Conservation (phyloP, 108 stramenopile genomes). For the Conticribra weissflogii region DNA sequence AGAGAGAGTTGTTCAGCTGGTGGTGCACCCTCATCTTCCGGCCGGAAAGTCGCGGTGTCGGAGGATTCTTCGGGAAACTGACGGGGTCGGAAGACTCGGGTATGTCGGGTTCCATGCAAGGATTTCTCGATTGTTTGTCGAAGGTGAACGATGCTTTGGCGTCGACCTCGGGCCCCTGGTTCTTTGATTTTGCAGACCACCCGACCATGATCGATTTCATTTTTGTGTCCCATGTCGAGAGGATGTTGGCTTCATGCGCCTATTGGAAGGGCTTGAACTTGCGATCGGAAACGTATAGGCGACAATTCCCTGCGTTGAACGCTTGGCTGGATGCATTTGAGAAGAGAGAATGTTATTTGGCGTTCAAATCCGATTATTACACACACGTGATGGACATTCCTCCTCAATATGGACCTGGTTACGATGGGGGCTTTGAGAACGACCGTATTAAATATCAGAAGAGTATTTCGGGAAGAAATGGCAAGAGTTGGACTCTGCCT, state of each 20-base stretch:
- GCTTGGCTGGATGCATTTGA: conserved; percentile 95
- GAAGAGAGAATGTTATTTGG: conserved; percentile 79
- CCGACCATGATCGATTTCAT: conserved; percentile 94
- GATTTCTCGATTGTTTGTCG: conserved; percentile 77
- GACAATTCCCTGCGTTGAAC: conserved; percentile 66
- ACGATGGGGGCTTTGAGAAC: conserved; percentile 78
- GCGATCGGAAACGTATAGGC: conserved; percentile 52
- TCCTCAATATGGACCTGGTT: conserved; percentile 68
- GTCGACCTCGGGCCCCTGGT: conserved; percentile 87
- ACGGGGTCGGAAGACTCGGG: conserved; percentile 48
- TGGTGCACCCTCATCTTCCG: conserved; percentile 93
- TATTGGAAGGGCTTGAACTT: conserved; percentile 92
- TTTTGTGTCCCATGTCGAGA: conserved; percentile 87
- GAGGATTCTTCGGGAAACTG: conserved; percentile 47
- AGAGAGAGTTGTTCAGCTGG: conserved; percentile 90
- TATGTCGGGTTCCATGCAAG: conserved; percentile 77
- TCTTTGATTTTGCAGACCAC: conserved; percentile 79
- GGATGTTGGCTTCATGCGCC: conserved; percentile 89
- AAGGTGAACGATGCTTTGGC: conserved; percentile 78
- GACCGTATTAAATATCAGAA: conserved; percentile 55
- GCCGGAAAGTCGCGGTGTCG: conserved; percentile 59
- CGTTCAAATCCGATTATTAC: conserved; percentile 84
- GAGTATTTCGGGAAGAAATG: conserved; percentile 62
- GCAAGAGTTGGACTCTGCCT: conserved; percentile 66
- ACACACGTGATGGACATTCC: conserved; percentile 82